phyloP scores from a whole-genome alignment of 2,329 filamentous ascomycete species.

The Trichoderma citrinoviride region DNA sequence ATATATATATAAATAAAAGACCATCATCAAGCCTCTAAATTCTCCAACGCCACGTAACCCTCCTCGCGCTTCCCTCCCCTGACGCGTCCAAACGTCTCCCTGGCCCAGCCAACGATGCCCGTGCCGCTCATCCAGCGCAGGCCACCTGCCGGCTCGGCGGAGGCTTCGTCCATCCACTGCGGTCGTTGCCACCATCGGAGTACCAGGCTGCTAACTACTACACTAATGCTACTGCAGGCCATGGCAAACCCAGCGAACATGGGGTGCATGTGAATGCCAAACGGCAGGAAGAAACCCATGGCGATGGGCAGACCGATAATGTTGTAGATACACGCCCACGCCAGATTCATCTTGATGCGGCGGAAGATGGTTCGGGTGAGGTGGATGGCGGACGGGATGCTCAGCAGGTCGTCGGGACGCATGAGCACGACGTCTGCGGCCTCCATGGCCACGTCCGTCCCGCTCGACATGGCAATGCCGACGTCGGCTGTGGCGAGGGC shows the following conservation, averaged over 20 bases:
- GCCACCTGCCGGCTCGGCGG: conserved; percentile 57
- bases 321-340: conserved; percentile 94
- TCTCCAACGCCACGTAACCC: conserved; percentile 59
- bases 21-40: conserved; percentile 42
- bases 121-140: conserved; percentile 44
- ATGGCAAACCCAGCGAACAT: conserved; percentile 95
- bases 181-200: conserved; percentile 86
- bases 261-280: conserved; percentile 83
- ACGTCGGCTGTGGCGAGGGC: conserved; percentile 89
- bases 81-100: conserved; percentile 41
- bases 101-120: conserved; percentile 42
- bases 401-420: conserved; percentile 85
- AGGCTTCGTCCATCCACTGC: conserved; percentile 76
- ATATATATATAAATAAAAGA: not conserved
- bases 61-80: conserved; percentile 46
- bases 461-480: conserved; percentile 87
- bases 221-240: conserved; percentile 85
- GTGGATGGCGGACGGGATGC: conserved; percentile 82
- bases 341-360: conserved; percentile 89
- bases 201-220: conserved; percentile 78
- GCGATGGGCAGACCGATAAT: conserved; percentile 87
- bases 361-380: conserved; percentile 82
- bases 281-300: conserved; percentile 92
- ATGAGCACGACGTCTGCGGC: conserved; percentile 95
- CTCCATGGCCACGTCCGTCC: conserved; percentile 97